These are phyloP conservation scores for Letharia lupina DNA, from an alignment of 495 filamentous ascomycete genomes.

Conservation along the genomic window DNA sequence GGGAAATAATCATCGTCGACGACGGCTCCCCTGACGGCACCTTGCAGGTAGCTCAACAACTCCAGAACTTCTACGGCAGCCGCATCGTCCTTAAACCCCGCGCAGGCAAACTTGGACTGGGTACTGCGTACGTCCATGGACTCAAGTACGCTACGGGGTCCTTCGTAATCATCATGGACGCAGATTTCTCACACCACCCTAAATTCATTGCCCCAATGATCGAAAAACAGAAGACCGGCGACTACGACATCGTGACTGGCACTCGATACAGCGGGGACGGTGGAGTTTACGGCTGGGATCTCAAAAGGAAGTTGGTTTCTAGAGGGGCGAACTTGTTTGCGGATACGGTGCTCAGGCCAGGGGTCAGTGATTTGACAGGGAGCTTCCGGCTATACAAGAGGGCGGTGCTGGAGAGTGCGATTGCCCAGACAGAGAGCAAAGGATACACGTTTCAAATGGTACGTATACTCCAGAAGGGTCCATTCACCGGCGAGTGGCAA, in stretches of 20 bases:
- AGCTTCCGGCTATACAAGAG: slow-evolving; percentile 94
- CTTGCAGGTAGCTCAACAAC: slow-evolving; percentile 78
- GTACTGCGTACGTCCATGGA: slow-evolving; percentile 94
- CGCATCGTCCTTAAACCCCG: slow-evolving; percentile 80
- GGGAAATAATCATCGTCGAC: slow-evolving; percentile 96
- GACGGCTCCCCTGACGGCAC: slow-evolving; percentile 96
- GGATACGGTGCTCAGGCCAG: slow-evolving; percentile 85
- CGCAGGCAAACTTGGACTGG: slow-evolving; percentile 88
- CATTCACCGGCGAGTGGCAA: background rate
- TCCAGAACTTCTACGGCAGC: slow-evolving; percentile 69
- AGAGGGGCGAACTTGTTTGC: slow-evolving; percentile 90
- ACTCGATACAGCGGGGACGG: slow-evolving; percentile 78
- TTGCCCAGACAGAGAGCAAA: slow-evolving; percentile 76
- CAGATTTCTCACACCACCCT: slow-evolving; percentile 97
- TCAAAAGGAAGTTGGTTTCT: slow-evolving; percentile 89
- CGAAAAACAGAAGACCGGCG: slow-evolving; percentile 52
- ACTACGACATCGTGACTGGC: slow-evolving; percentile 94
- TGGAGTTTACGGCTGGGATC: slow-evolving; percentile 94
- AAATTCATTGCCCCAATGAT: slow-evolving; percentile 94
- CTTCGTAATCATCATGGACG: slow-evolving; percentile 99
- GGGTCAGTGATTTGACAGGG: slow-evolving; percentile 94
- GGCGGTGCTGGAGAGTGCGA: slow-evolving; percentile 79
- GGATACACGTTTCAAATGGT: slow-evolving; percentile 97
- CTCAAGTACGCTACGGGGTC: slow-evolving; percentile 79
- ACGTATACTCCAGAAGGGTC: background rate